Conservation (phyloP, 2,329 filamentous ascomycete species). For the Boeremia exigua region DNA sequence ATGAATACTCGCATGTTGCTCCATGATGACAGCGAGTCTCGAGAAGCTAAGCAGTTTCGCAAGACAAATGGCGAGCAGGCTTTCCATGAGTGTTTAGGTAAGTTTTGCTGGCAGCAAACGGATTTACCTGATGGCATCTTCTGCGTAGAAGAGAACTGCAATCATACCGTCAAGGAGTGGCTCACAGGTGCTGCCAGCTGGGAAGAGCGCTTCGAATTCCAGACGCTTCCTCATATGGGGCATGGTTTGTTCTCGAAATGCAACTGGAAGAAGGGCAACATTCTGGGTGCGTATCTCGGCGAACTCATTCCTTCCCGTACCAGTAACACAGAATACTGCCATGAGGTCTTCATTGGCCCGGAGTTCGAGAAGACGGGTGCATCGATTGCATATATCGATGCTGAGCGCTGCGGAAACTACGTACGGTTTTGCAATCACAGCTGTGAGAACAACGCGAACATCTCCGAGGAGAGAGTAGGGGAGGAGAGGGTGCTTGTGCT, state of each 20-base stretch:
- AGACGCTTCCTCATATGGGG: neutral
- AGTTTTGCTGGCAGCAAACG: conserved; percentile 10
- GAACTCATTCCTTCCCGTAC: conserved; percentile 8
- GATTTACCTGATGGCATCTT: neutral
- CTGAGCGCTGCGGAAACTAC: conserved; percentile 4
- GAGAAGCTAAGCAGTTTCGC: neutral
- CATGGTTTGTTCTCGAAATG: neutral
- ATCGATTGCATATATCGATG: conserved; percentile 9
- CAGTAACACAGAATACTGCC: conserved; percentile 11
- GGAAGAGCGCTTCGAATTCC: conserved; percentile 1
- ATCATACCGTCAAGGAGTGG: conserved; percentile 16
- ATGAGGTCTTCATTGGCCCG: conserved; percentile 11
- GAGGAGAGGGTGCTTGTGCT: neutral
- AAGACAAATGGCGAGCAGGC: neutral
- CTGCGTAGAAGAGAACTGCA: conserved; percentile 1
- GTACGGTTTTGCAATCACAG: conserved; percentile 19
- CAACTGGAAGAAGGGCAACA: neutral
- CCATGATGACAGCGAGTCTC: neutral
- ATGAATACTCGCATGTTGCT: neutral
- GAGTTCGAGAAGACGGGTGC: neutral
- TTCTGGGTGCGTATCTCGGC: conserved; percentile 12
- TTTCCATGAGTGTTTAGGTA: conserved; percentile 4
- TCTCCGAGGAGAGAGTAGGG: conserved; percentile 9
- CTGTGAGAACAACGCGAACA: conserved; percentile 14
- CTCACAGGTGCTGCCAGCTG: neutral